Base-by-base conservation (phyloP, 2,329 filamentous ascomycete genomes). In the Arthrobotrys pseudoclavata region DNA sequence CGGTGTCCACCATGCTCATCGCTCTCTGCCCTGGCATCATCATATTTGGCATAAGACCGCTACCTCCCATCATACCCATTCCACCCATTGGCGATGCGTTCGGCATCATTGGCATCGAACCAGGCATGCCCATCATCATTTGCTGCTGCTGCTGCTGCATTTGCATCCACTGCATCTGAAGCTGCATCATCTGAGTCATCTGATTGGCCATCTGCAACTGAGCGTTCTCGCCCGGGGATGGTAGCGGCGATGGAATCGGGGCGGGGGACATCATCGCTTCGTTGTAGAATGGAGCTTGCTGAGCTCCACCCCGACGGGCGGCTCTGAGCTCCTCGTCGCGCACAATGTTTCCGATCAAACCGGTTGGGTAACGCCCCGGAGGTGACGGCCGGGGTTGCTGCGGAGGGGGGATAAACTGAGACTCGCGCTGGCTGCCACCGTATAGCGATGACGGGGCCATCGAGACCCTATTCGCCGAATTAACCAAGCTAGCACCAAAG, bases 151-250 rank as follows among this genome's bases (percentile, higher is more conserved):
- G 80, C 68, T 82, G 81, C 64, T 81, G 80, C 70, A 82, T 82
- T 76, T 83, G 82, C 91, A 96, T 95, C 84, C 94, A 94, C 83
- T 96, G 92, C 91, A 96, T 94, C 83, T 97, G 93, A 91, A 96
- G 93, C 82, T 94, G 91, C 91, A 95, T 94, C 84, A 95, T 94
- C 81, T 93, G 91, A 69, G 89, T 88, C 92, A 95, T 94, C 82
- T 94, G 91, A 82, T 93, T 91, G 5, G 89, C 91, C 87, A 96
- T 91, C 80, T 94, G 90, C 48, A 94, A 87, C 81, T 95, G 92
- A 29, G 90, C 90, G 82, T 92, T 91, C 79, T 93, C 91, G 22
- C 88, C 88, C 1, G 89, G 85, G 15, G 87, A 88, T 52, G 90
- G 82, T 83, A 85, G 84, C 20, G 81, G 82, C 18, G 80, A 45